A percentile compares a stretch with the other conserved stretches of the same genome.
phyloP scores from a whole-genome alignment of 331 rosid genomes.

The Phaseolus coccineus region DNA sequence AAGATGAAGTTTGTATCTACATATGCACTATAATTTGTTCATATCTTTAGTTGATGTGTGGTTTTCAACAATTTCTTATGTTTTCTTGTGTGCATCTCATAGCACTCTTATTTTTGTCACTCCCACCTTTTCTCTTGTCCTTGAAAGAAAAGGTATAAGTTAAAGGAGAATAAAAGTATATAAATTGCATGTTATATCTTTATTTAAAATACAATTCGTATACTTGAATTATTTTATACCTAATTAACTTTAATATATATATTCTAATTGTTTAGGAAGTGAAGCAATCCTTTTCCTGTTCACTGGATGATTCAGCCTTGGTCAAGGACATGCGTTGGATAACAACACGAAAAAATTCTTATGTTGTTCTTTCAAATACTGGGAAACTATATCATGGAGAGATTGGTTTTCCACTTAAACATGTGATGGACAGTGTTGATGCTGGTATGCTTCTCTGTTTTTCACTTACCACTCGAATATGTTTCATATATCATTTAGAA shows the following conservation, averaged over 20 bases:
- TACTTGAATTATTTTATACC: conserved; percentile 11
- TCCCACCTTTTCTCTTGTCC: too few relatives aligned
- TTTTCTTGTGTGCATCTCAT: too few relatives aligned
- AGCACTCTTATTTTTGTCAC: too few relatives aligned
- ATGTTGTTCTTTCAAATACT: conserved; percentile 67
- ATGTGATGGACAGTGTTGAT: conserved; percentile 69
- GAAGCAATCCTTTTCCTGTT: conserved; percentile 59
- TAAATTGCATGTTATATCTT: conserved; percentile 16
- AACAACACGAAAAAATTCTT: conserved; percentile 58
- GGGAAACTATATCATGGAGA: conserved; percentile 69
- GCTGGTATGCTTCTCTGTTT: conserved; percentile 67
- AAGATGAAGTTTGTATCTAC: too few relatives aligned
- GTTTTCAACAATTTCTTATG: too few relatives aligned
- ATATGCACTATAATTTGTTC: too few relatives aligned
- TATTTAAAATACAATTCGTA: not conserved
- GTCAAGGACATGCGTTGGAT: conserved; percentile 84
- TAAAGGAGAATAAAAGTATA: not conserved
- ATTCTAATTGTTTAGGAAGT: conserved; percentile 55
- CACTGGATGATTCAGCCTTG: conserved; percentile 55
- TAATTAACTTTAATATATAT: conserved; percentile 29
- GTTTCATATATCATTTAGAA: conserved; percentile 14
- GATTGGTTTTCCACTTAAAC: conserved; percentile 54
- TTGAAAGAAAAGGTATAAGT: too few relatives aligned
- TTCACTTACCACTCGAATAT: conserved; percentile 8
- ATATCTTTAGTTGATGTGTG: too few relatives aligned